Evolutionary conservation across 192 early-diverging fungal species (phyloP), one percentile per base, ranked within the genome.

Genomic region (Entomortierella chlamydospora): DNA sequence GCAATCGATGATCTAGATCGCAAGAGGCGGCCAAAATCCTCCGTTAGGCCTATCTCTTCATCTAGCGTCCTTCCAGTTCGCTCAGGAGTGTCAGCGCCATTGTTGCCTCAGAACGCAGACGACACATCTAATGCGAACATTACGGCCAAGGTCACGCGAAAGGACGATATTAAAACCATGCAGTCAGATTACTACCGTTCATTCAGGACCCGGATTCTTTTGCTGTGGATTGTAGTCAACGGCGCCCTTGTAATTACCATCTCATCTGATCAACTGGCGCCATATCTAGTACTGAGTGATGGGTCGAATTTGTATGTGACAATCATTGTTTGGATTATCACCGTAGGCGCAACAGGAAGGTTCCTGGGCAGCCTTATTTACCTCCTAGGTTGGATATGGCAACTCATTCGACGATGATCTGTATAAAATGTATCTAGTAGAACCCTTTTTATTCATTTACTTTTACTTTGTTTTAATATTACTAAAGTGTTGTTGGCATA

Each of bases 231-330:
- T 64, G 67, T 78, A 20, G 67, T 50, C 20, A 78, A 78, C 23
- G 74, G 74, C 4, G 74, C 74, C 0, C 15, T 78, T n/a, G 74
- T 78, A 37, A 78, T 78, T 23, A 37, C 67, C 17, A 65, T 78
- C 31, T 78, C 90, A 34, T 70, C 74, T 0, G 74, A 78, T 18
- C 67, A 78, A 25, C 37, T 78, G 34, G 66, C 52, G 10, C 74
- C 74, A 9, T 78, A 78, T 49, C 37, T 78, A 13, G 43, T 59
- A 4, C 12, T 78, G 56, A 54, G 62, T 1, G 74, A 78, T 50
- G 74, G 74, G 0, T 78, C 74, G 2, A 78, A 78, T 59, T 34
- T 78, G 22, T 78, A 78, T 65, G 74, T 78, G 49, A 70, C 67
- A 4, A 78, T 78, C 22, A 61, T 78, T 10, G 67, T 78, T 17